Evolutionary conservation across 2,329 filamentous ascomycete genomes (phyloP).

Genomic region (Helicocarpus griseus): DNA sequence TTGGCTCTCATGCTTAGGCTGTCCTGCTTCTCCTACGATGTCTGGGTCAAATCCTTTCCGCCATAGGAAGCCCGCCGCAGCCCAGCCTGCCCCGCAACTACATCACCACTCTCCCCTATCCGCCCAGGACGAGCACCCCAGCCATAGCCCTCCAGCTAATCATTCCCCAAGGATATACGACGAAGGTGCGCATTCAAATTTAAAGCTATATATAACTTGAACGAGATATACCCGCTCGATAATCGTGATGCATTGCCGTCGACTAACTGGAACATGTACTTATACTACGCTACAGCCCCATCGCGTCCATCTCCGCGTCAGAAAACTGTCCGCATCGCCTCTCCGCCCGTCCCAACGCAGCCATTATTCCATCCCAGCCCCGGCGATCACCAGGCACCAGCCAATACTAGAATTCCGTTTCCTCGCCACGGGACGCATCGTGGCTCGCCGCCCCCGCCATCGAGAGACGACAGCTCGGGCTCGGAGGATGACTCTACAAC

Average conservation of each 20-base stretch:
- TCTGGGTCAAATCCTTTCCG: conserved; percentile 44
- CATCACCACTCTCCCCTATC: neutral
- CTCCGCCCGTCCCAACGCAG: conserved; percentile 28
- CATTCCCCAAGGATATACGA: neutral
- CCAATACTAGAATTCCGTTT: conserved; percentile 10
- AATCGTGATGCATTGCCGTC: neutral
- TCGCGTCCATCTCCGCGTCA: conserved; percentile 9
- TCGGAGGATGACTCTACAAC: conserved; percentile 21
- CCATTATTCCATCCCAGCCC: neutral
- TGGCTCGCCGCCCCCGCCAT: conserved; percentile 14
- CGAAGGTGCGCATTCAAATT: neutral
- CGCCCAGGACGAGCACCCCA: neutral
- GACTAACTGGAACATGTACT: conserved; percentile 2
- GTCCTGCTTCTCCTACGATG: conserved; percentile 27
- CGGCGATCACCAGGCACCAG: neutral
- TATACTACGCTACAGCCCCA: conserved; percentile 1
- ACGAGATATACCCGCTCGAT: neutral
- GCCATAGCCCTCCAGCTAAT: neutral
- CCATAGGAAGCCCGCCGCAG: conserved; percentile 30
- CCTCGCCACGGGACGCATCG: conserved; percentile 3
- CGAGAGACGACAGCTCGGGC: conserved; percentile 18
- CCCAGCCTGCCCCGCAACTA: neutral
- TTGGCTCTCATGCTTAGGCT: conserved; percentile 23
- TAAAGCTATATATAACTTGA: neutral
- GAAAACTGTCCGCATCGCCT: conserved; percentile 27